Evolutionary conservation across 148 eudicot species (phyloP), one percentile per base, ranked within the genome.

Genomic region (Rhododendron simsii): DNA sequence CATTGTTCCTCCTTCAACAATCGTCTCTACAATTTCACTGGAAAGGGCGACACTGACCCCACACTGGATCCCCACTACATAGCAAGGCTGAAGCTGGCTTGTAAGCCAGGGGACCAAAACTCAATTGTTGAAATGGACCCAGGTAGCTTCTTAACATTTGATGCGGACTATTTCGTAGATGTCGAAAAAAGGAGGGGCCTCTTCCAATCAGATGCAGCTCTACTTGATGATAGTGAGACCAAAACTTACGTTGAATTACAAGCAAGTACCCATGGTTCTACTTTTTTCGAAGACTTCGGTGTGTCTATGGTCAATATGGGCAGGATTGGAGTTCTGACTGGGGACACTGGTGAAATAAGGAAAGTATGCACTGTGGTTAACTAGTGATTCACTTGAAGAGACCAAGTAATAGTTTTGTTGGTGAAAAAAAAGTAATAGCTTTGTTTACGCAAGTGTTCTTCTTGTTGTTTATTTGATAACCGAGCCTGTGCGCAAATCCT

Each of bases 161-260:
- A 81, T 35, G 67, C 2, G 26, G 28, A 81, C 53, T 81, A 81
- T 41, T 81, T 53, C 47, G 30, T 23, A 7, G 45, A 30, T 2
- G 83, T 81, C 1, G 47, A 41, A 1, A 55, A 81, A 33, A 81
- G 83, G 15, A 30, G 69, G 33, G 83, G 83, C 2, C 28, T 81
- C 45, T 81, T 81, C 33, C 81, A 76, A 41, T 76, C 47, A 7
- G 80, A 76, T 76, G n/a, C 47, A 37, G 47, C 80, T 37, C 48
- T 85, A 33, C 87, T 85, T n/a, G 63, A 85, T 12, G 83, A 80
- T 59, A 80, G 53, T 9, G 87, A 79, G 87, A 85, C 87, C 5
- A 80, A 80, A 80, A 81, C 78, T 85, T 85, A 85, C 15, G 79
- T 85, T 63, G 37, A 78, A 78, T 83, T 85, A 26, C 83, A 85